phyloP scores from a whole-genome alignment of 139 green algal genomes.

The Bryopsis sp. region DNA sequence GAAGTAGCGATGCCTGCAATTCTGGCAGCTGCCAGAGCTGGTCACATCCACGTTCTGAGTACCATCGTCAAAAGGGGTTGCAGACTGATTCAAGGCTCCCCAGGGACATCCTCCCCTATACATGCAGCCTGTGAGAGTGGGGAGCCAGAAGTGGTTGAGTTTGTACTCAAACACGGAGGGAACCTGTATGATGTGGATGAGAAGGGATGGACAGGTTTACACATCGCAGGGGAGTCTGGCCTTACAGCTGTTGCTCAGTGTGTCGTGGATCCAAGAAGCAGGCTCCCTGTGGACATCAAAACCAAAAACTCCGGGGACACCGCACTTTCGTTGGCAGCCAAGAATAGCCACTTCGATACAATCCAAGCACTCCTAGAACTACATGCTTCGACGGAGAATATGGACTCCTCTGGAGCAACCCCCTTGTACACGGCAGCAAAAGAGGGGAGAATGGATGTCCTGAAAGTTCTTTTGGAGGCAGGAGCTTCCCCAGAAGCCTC shows the following conservation, averaged over 20 bases:
- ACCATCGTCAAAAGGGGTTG: too few relatives aligned
- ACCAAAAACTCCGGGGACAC: neutral
- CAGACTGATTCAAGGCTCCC: too few relatives aligned
- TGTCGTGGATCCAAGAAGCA: neutral
- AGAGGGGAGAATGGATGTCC: neutral
- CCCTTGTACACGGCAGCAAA: conserved; percentile 6
- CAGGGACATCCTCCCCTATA: too few relatives aligned
- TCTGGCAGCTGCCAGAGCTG: too few relatives aligned
- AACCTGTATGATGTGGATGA: neutral
- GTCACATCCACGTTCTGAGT: too few relatives aligned
- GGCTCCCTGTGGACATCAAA: neutral
- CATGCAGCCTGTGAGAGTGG: too few relatives aligned
- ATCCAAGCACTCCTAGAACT: neutral
- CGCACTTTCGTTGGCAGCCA: neutral
- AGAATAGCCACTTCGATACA: neutral
- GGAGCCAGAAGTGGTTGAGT: too few relatives aligned
- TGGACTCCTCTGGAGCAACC: neutral
- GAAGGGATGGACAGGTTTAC: neutral
- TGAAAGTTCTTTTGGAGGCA: neutral
- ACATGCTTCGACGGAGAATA: neutral
- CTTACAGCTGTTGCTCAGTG: too few relatives aligned
- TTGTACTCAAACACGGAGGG: neutral
- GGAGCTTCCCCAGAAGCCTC: neutral
- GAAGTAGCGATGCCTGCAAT: too few relatives aligned
- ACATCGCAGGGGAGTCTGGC: neutral